Evolutionary conservation across 352 stramenopile species (phyloP), one percentile per base, ranked within the genome.

Genomic region (Phytophthora parvispora): DNA sequence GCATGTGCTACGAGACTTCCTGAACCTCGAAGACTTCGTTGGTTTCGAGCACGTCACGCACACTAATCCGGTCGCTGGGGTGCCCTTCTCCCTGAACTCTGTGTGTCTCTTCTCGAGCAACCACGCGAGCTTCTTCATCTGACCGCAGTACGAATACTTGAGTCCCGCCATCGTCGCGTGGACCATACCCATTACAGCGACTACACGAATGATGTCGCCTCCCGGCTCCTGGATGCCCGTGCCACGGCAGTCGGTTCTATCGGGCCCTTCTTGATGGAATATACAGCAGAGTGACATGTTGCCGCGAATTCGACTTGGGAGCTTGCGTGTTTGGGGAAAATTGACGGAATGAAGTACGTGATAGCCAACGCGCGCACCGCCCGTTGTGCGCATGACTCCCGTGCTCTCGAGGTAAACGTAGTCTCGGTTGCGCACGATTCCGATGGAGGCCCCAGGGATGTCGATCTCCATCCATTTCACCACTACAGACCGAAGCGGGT

Each of bases 101-200:
- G 16, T 18, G 16, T 45, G 38, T 45, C 12, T 45, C 38, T 45
- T 15, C 38, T 45, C 38, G 9, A 83, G 56, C 50, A 81, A 63
- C 78, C 78, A 85, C 31, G 74, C 64, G n/a, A 87, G 67, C 49
- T 89, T 89, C 50, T 80, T 78, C 78, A 84, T 86, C 52, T 84
- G 78, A 8, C 66, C 74, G 32, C 65, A 73, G 52, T 73, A 45
- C 16, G 38, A 45, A 3, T 45, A 45, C 5, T 45, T 45, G 7
- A 45, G 38, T 7, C 38, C 38, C 38, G 38, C 38, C 38, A 45
- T 45, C 38, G 38, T 45, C 38, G 38, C 38, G 18, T 45, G 38
- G 8, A 45, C 16, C 38, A 45, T 45, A 9, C 38, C 38, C 38
- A 45, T 45, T 7, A 45, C 38, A 18, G 38, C 38, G 16, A 45